Conservation (phyloP, 2,329 filamentous ascomycete species). For the Phaeoacremonium minimum region DNA sequence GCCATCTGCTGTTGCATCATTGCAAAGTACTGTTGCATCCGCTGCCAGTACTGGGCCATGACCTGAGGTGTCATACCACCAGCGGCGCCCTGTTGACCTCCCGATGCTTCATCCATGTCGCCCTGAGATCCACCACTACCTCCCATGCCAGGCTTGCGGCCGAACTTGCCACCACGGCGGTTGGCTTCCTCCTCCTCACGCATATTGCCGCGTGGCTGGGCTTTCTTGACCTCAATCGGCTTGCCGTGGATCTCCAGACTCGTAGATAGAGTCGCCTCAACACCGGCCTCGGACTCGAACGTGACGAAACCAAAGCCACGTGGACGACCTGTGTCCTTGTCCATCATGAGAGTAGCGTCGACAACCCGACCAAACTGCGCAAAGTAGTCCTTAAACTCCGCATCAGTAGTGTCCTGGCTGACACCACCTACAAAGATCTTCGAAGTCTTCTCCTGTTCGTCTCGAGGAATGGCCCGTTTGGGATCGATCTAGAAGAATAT, state of each 20-base stretch:
- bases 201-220: conserved; percentile 90
- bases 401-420: conserved; percentile 92
- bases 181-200: conserved; percentile 81
- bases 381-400: conserved; percentile 96
- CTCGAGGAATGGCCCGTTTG: conserved; percentile 92
- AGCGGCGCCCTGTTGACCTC: conserved; percentile 24
- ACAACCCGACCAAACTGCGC: conserved; percentile 94
- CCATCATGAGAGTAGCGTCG: conserved; percentile 98
- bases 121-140: conserved; percentile 35
- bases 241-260: conserved; percentile 93
- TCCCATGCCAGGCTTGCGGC: conserved; percentile 54
- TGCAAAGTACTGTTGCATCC: conserved; percentile 95
- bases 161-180: conserved; percentile 49
- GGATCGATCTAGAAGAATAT: conserved; percentile 74
- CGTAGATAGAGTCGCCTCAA: conserved; percentile 81
- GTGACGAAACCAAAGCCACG: conserved; percentile 97
- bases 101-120: conserved; percentile 25
- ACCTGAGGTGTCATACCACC: conserved; percentile 82
- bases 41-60: conserved; percentile 98
- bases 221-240: conserved; percentile 96
- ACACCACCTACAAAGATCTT: conserved; percentile 99
- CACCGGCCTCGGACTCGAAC: conserved; percentile 91
- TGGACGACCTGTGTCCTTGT: conserved; percentile 97
- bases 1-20: conserved; percentile 94
- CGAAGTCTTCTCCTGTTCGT: conserved; percentile 96